Conservation (phyloP, 169 alveolate genomes). For the Eimeria praecox region DNA sequence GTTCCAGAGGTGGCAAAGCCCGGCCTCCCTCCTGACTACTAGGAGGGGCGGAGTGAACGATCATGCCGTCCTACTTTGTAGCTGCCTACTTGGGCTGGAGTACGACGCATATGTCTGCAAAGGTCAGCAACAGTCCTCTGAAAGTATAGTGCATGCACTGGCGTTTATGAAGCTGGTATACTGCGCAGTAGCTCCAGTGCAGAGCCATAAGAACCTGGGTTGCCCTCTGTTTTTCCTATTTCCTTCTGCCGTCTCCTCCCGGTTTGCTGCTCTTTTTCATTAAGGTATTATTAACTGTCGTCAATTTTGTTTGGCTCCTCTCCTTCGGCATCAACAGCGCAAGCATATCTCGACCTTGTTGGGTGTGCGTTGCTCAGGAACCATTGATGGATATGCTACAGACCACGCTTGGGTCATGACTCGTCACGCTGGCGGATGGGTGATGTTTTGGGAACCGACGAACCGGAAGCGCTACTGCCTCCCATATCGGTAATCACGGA, state of each 20-base stretch:
- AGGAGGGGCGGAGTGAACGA: constrained; percentile 86
- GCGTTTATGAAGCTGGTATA: background rate
- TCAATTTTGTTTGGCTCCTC: background rate
- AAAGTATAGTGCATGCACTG: background rate
- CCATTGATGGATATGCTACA: constrained; percentile 29
- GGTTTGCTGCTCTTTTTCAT: background rate
- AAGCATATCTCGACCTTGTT: background rate
- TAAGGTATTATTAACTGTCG: background rate
- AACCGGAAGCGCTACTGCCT: constrained; percentile 83
- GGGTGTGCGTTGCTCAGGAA: constrained; percentile 8
- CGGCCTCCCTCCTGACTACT: constrained; percentile 79
- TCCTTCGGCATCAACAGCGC: background rate
- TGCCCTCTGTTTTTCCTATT: no score
- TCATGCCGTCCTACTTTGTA: constrained; percentile 87
- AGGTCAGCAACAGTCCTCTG: constrained; percentile 45
- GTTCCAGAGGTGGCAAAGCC: constrained; percentile 61
- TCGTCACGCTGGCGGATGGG: constrained; percentile 85
- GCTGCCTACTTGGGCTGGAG: constrained; percentile 85
- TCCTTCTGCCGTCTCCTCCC: no score
- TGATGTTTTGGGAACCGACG: constrained; percentile 86
- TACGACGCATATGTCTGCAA: constrained; percentile 88
- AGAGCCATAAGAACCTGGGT: background rate
- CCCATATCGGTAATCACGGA: constrained; percentile 76
- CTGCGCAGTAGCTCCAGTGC: background rate
- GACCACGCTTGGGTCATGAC: constrained; percentile 88